Percentiles rank a stretch among this genome's conserved stretches.
Conservation (phyloP, 768 basidiomycete species). For the Boletellus emodensis region DNA sequence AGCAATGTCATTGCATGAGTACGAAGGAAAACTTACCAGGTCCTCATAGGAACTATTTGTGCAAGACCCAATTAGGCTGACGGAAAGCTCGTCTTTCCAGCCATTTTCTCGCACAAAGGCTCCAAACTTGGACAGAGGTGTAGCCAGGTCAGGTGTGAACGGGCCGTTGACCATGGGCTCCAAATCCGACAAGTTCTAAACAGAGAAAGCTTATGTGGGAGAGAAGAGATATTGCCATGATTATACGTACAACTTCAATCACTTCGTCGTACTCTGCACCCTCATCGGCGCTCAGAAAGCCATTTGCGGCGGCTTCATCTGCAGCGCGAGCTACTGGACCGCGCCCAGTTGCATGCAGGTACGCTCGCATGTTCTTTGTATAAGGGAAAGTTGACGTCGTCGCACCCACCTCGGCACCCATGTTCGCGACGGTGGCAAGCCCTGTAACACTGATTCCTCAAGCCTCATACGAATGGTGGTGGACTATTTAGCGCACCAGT, state of each 20-base stretch:
- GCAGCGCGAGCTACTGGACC: slow-evolving; percentile 83
- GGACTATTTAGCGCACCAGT: slow-evolving; percentile 53
- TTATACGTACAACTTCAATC: slow-evolving; percentile 78
- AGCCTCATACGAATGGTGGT: not conserved
- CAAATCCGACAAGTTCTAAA: slow-evolving; percentile 78
- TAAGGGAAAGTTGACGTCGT: slow-evolving; percentile 99
- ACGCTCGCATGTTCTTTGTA: slow-evolving; percentile 82
- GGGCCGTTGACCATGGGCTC: slow-evolving; percentile 96
- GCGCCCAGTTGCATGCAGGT: slow-evolving; percentile 87
- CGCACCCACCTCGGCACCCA: slow-evolving; percentile 99
- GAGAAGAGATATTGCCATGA: not conserved
- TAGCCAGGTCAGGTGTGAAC: slow-evolving; percentile 95
- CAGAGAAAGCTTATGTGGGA: not conserved
- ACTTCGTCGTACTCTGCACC: slow-evolving; percentile 92
- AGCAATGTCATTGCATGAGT: not conserved
- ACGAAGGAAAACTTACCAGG: slow-evolving; percentile 50
- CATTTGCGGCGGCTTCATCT: slow-evolving; percentile 71
- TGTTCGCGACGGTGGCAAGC: slow-evolving; percentile 94
- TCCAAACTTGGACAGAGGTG: slow-evolving; percentile 87
- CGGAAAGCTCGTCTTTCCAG: slow-evolving; percentile 93
- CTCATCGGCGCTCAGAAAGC: slow-evolving; percentile 80
- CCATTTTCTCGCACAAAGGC: slow-evolving; percentile 75
- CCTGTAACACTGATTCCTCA: slow-evolving; percentile 38
- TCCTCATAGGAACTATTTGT: slow-evolving; percentile 99
- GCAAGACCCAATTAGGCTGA: slow-evolving; percentile 94